Evolutionary conservation across 257 asterid genomes (phyloP).

Genomic region (Solanum pimpinellifolium): DNA sequence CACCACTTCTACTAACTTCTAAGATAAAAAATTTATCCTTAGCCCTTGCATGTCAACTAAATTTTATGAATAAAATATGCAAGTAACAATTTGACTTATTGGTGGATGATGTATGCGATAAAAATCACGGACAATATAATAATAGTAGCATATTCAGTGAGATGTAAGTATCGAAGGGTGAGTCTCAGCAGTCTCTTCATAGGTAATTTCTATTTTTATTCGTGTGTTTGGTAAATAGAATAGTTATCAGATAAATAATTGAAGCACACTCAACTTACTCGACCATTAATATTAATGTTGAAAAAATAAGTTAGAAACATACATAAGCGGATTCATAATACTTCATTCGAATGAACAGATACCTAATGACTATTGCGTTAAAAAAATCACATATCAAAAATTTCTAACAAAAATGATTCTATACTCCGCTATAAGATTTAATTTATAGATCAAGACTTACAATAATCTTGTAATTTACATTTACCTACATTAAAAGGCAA

Average conservation of each 20-base stretch:
- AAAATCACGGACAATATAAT: not conserved
- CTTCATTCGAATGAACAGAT: not conserved
- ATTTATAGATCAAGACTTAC: not conserved
- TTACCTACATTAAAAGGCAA: not conserved
- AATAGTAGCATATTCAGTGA: not conserved
- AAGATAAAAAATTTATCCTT: not conserved
- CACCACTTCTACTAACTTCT: not conserved
- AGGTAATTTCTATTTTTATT: not conserved
- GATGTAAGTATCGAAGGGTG: not conserved
- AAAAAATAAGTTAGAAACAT: not conserved
- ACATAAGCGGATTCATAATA: not conserved
- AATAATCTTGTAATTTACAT: not conserved
- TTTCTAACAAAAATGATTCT: not conserved
- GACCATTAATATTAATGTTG: not conserved
- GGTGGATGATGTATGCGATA: not conserved
- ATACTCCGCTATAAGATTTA: not conserved
- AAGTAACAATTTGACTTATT: not conserved
- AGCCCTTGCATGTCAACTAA: not conserved
- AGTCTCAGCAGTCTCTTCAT: not conserved
- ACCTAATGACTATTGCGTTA: not conserved
- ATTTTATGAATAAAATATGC: not conserved
- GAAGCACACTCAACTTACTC: not conserved
- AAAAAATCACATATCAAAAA: accelerated
- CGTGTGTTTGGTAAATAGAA: not conserved
- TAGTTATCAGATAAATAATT: not conserved